phyloP scores from a whole-genome alignment of 164 flowering plant species.

The Litsea cubeba region DNA sequence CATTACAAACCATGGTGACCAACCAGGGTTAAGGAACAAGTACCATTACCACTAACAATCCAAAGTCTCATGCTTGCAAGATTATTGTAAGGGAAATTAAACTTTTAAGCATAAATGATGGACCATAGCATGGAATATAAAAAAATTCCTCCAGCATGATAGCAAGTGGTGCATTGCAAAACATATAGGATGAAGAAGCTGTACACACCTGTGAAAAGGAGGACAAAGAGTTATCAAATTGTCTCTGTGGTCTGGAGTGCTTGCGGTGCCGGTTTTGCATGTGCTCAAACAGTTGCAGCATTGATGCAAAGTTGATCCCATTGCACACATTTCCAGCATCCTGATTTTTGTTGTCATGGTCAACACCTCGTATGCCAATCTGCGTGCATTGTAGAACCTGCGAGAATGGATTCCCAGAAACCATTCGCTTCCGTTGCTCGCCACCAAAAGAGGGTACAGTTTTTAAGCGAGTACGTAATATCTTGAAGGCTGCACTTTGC shows the following conservation, averaged over 20 bases:
- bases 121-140: neutral
- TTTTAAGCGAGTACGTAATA: conserved; percentile 68
- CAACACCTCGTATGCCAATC: conserved; percentile 36
- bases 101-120: neutral
- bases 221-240: conserved; percentile 34
- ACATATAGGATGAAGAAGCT: neutral
- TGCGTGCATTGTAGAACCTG: conserved; percentile 19
- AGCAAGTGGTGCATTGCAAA: neutral
- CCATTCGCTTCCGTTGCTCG: conserved; percentile 36
- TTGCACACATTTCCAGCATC: conserved; percentile 38
- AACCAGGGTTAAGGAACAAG: too few relatives aligned
- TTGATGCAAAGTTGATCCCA: conserved; percentile 61
- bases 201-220: conserved; percentile 32
- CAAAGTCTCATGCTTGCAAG: too few relatives aligned
- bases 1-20: neutral
- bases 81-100: too few relatives aligned
- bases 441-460: conserved; percentile 71
- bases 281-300: conserved; percentile 70
- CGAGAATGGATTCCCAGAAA: conserved; percentile 23
- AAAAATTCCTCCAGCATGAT: neutral
- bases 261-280: conserved; percentile 72
- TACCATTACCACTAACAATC: too few relatives aligned
- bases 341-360: conserved; percentile 37
- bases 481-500: conserved; percentile 98
- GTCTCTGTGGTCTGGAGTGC: conserved; percentile 44